phyloP scores from a whole-genome alignment of 768 basidiomycete species.

The Lepiota subincarnata region DNA sequence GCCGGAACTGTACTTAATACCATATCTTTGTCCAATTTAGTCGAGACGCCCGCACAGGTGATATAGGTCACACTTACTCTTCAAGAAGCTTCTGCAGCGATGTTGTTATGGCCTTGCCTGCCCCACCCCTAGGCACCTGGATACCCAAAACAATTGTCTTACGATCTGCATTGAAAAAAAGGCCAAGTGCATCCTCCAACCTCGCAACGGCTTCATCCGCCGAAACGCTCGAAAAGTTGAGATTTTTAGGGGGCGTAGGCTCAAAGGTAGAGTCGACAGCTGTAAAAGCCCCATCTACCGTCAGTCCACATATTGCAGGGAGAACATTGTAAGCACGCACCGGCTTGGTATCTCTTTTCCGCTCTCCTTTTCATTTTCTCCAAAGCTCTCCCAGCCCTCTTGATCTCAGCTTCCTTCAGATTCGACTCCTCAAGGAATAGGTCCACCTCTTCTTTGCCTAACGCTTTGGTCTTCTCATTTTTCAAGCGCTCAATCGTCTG shows the following conservation, averaged over 20 bases:
- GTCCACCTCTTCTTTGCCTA: conserved; percentile 14
- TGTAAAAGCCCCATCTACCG: background rate
- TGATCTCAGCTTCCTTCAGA: conserved; percentile 4
- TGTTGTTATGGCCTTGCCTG: conserved; percentile 13
- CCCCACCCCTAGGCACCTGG: background rate
- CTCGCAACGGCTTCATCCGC: background rate
- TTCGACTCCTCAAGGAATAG: conserved; percentile 1
- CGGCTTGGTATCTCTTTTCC: conserved; percentile 8
- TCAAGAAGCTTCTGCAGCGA: conserved; percentile 5
- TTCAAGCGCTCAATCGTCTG: conserved; percentile 14
- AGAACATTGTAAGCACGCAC: background rate
- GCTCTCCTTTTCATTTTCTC: conserved; percentile 11
- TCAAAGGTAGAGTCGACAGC: background rate
- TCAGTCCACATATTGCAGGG: background rate
- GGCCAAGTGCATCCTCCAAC: conserved; percentile 11
- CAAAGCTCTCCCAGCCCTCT: conserved; percentile 3
- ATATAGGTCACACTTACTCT: conserved; percentile 2
- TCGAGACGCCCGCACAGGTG: background rate
- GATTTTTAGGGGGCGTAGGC: background rate
- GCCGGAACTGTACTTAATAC: background rate
- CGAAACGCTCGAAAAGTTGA: background rate
- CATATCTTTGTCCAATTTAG: background rate
- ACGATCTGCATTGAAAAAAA: conserved; percentile 9
- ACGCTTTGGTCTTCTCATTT: conserved; percentile 17
- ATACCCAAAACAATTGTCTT: conserved; percentile 17